Evolutionary conservation across 1,139 yeast genomes (phyloP).

Genomic region (Suhomyces yuchorum): DNA sequence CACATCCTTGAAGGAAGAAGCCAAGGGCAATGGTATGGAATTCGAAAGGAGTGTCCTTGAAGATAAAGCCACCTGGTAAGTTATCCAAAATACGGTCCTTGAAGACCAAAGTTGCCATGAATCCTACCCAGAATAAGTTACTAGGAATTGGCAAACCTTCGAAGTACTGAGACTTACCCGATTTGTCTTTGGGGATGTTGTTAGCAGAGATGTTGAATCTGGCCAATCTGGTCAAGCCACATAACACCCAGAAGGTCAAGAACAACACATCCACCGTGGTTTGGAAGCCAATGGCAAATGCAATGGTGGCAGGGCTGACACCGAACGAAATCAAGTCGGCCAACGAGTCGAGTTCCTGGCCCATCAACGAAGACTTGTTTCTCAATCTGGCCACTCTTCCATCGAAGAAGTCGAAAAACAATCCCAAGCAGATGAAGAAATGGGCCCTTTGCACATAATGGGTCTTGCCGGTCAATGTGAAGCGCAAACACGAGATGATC

Average conservation of each 20-base stretch:
- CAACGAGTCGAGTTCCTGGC: conserved; percentile 94
- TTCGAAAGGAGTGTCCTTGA: conserved; percentile 60
- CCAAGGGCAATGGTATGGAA: conserved; percentile 70
- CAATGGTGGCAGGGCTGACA: conserved; percentile 91
- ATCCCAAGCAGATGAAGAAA: conserved; percentile 81
- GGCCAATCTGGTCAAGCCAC: conserved; percentile 93
- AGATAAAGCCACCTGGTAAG: conserved; percentile 67
- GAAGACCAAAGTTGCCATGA: conserved; percentile 68
- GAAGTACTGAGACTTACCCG: conserved; percentile 79
- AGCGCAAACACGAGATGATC: conserved; percentile 81
- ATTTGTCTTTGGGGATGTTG: conserved; percentile 83
- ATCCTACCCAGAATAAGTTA: conserved; percentile 68
- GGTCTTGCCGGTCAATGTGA: conserved; percentile 63
- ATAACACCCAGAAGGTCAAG: conserved; percentile 82
- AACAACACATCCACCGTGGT: conserved; percentile 77
- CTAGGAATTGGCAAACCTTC: conserved; percentile 98
- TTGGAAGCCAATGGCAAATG: conserved; percentile 87
- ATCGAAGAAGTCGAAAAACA: conserved; percentile 93
- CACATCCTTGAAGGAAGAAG: conserved; percentile 81
- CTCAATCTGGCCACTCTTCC: conserved; percentile 96
- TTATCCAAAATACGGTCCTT: conserved; percentile 47
- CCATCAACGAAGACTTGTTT: conserved; percentile 90
- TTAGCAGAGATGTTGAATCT: conserved; percentile 93
- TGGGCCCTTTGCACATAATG: conserved; percentile 88
- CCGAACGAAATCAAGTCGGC: conserved; percentile 94